Base-by-base conservation (phyloP, 176 grass and related monocot genomes). In the Bothriochloa decipiens region DNA sequence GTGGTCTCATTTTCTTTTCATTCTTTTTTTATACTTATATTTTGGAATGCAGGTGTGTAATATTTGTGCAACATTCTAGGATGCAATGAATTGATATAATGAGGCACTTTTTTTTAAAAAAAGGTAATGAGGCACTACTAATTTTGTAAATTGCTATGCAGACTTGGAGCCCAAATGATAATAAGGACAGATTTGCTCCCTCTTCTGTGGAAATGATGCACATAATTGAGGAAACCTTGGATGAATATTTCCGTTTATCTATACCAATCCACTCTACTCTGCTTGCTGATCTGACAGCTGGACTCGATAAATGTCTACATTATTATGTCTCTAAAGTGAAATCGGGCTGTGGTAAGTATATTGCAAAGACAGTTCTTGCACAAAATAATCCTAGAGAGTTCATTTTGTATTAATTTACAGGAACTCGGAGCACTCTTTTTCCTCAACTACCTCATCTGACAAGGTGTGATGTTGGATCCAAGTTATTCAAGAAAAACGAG, bases 401-500 rank as follows among this genome's bases (percentile, higher is more conserved):
- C 26, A 35, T 27, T 27, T 72, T 47, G 8, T 70, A 57, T 68
- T 65, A 75, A 47, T 88, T 88, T 66, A 76, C 78, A 98, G 96
- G 91, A 86, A 92, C 87, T 62, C 43, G 9, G 65, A 90, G 35
- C 77, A 84, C 85, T 81, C 82, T 84, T 69, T 89, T 92, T 71
- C 96, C 96, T 29, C 46, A 88, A 53, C 74, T 98, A 70, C 96
- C 93, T 75, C 85, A 89, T 74, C 79, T 98, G 79, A 98, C 93
- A 33, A 88, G 96, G 81, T 98, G 96, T 22, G 93, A 98, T 37
- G 81, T 93, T 83, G 93, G 96, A 65, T 93, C 96, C 64, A 93
- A 95, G 80, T 90, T 88, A 69, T 95, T 91, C 72, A 98, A 94
- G 84, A 98, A 90, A 78, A 94, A 92, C 55, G 92, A 95, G 70